Evolutionary conservation across 305 asterid genomes (phyloP).

Genomic region (Fraxinus sp.): DNA sequence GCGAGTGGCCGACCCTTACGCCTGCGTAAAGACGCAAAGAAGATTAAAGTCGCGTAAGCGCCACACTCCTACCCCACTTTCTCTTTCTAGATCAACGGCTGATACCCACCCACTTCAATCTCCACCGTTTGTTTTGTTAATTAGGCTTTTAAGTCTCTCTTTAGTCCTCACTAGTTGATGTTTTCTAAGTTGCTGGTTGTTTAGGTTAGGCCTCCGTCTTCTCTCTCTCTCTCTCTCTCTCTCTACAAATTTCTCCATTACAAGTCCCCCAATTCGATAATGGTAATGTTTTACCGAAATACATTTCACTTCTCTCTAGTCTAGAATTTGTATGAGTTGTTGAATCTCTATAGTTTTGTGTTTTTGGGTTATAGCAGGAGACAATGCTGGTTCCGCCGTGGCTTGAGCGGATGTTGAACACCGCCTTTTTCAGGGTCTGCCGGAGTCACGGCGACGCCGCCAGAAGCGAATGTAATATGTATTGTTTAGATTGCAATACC

Average conservation of each 20-base stretch:
- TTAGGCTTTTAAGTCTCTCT: slow-evolving; percentile 33
- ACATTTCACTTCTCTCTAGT: slow-evolving; percentile 10
- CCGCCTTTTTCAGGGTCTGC: slow-evolving; percentile 68
- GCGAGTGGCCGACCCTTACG: slow-evolving; percentile 58
- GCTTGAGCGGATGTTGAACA: slow-evolving; percentile 65
- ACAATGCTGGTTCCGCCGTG: slow-evolving; percentile 82
- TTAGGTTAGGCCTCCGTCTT: slow-evolving; percentile 58
- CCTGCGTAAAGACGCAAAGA: slow-evolving; percentile 70
- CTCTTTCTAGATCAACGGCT: slow-evolving; percentile 50
- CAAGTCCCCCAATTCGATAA: slow-evolving; percentile 28
- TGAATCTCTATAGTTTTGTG: not conserved
- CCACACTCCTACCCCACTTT: slow-evolving; percentile 46
- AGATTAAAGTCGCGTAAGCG: slow-evolving; percentile 73
- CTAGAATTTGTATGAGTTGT: not conserved
- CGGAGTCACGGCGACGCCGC: slow-evolving; percentile 80
- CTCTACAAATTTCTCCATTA: slow-evolving; percentile 22
- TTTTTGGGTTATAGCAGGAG: slow-evolving; percentile 29
- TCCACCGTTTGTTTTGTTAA: slow-evolving; percentile 35
- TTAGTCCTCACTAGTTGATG: slow-evolving; percentile 27
- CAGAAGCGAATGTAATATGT: slow-evolving; percentile 88
- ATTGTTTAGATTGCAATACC: slow-evolving; percentile 70
- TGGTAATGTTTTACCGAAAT: slow-evolving; percentile 33
- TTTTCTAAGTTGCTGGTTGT: slow-evolving; percentile 86
- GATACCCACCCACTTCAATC: slow-evolving; percentile 39
- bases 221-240: slow-evolving; percentile 15